These are phyloP conservation scores for Magnolia changhungtana DNA, from an alignment of 164 flowering plant species.

Conservation along the genomic window DNA sequence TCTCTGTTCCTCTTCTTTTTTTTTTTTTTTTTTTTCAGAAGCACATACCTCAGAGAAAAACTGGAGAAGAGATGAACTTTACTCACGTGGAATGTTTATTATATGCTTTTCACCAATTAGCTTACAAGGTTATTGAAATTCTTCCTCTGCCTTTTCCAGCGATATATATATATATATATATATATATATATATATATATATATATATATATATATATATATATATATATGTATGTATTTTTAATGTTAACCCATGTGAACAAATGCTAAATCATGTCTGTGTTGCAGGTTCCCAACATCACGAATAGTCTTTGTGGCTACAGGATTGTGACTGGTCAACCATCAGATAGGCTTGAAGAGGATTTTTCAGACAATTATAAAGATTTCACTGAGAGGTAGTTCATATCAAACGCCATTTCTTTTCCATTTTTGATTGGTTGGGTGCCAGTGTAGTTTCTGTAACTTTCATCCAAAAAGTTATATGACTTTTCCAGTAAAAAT, in stretches of 20 bases:
- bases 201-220: no score
- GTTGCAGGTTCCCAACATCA: conserved; percentile 87
- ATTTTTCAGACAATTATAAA: conserved; percentile 75
- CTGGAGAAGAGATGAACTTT: conserved; percentile 86
- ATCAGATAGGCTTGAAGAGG: conserved; percentile 97
- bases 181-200: no score
- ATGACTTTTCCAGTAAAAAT: no score
- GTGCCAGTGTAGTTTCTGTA: no score
- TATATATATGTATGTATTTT: no score
- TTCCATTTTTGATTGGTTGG: background rate
- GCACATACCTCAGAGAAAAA: conserved; percentile 79
- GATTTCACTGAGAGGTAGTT: conserved; percentile 85
- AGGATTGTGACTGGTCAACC: conserved; percentile 99
- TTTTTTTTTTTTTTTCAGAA: conserved; percentile 39
- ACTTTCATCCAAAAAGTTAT: no score
- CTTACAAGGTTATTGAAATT: conserved; percentile 59
- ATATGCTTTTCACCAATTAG: conserved; percentile 82
- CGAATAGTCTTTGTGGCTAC: conserved; percentile 92
- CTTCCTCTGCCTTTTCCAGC: background rate
- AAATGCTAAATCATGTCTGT: conserved; percentile 8
- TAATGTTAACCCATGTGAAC: conserved; percentile 3
- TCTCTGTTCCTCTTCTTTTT: background rate
- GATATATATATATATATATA: no score
- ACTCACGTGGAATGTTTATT: conserved; percentile 88
- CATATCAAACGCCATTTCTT: background rate